A percentile compares a stretch with the other conserved stretches of the same genome.
phyloP scores from a whole-genome alignment of 2,329 filamentous ascomycete species.

The Atkinsonella texensis region DNA sequence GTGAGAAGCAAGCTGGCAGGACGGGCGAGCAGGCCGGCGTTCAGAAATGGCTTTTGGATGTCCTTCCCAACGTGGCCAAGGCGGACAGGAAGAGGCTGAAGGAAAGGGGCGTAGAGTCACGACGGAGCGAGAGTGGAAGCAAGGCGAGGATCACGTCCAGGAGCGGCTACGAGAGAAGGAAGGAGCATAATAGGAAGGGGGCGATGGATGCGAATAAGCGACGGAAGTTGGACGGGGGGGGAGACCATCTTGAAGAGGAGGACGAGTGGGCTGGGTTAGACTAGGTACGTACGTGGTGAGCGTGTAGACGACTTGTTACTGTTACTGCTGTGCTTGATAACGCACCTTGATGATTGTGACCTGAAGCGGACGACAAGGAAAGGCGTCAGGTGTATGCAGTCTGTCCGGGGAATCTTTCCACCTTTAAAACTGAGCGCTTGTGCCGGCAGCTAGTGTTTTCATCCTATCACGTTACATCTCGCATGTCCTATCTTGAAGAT shows the following conservation, averaged over 20 bases:
- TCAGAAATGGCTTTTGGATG: slow-evolving; percentile 78
- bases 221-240: slow-evolving; percentile 28
- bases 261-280: slow-evolving; percentile 39
- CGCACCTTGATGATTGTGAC: no score
- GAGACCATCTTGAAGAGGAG: slow-evolving; percentile 9
- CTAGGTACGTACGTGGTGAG: slow-evolving; percentile 7
- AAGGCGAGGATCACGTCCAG: slow-evolving; percentile 66
- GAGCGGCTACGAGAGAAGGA: slow-evolving; percentile 60
- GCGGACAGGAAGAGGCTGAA: slow-evolving; percentile 73
- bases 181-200: slow-evolving; percentile 53
- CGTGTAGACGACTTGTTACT: background rate
- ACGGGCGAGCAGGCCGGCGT: slow-evolving; percentile 45
- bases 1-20: slow-evolving; percentile 57
- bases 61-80: slow-evolving; percentile 74
- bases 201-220: slow-evolving; percentile 51
- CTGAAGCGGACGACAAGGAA: no score
- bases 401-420: no score
- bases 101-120: slow-evolving; percentile 66
- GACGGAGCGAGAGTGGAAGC: slow-evolving; percentile 29
- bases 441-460: no score
- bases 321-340: no score
- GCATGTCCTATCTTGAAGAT: no score
- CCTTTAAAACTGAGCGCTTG: no score
- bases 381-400: no score
- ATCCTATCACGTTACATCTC: no score